These are phyloP conservation scores for Yarrowia deformans DNA, from an alignment of 805 yeast genomes.

Conservation along the genomic window DNA sequence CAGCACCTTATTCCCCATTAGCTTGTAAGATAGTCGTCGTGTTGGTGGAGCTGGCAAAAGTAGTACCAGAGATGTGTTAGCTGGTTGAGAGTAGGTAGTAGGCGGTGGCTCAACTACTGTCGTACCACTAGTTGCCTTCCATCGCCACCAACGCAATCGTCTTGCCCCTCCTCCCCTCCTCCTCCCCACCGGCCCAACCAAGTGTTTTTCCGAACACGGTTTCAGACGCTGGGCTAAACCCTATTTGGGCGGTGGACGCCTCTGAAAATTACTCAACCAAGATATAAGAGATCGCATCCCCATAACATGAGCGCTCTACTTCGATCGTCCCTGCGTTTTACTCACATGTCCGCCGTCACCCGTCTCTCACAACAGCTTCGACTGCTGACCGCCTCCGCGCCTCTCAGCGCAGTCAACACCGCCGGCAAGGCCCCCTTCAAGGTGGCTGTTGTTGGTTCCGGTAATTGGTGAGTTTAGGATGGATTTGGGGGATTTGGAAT, in stretches of 20 bases:
- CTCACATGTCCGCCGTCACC: constrained; percentile 38
- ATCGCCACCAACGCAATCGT: no score
- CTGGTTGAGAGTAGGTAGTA: no score
- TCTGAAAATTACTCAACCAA: constrained; percentile 32
- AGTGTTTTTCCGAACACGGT: constrained; percentile 28
- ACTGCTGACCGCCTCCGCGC: constrained; percentile 31
- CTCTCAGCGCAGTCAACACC: constrained; percentile 22
- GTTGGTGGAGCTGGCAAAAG: neutral
- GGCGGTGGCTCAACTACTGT: no score
- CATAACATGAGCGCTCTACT: constrained; percentile 36
- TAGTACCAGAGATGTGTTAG: no score
- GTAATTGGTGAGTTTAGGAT: constrained; percentile 70
- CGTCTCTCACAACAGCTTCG: constrained; percentile 37
- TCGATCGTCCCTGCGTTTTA: constrained; percentile 21
- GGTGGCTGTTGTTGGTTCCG: constrained; percentile 88
- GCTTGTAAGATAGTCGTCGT: constrained; percentile 1
- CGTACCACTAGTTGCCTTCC: no score
- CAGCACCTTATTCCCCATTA: constrained; percentile 23
- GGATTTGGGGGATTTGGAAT: neutral
- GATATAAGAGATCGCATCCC: constrained; percentile 35
- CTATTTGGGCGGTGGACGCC: neutral
- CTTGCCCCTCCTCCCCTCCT: neutral
- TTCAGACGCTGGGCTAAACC: constrained; percentile 33
- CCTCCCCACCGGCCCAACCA: constrained; percentile 10
- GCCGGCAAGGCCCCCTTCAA: constrained; percentile 53